phyloP scores from a whole-genome alignment of 1,284 basidiomycete genomes.

The Boletus sp. region DNA sequence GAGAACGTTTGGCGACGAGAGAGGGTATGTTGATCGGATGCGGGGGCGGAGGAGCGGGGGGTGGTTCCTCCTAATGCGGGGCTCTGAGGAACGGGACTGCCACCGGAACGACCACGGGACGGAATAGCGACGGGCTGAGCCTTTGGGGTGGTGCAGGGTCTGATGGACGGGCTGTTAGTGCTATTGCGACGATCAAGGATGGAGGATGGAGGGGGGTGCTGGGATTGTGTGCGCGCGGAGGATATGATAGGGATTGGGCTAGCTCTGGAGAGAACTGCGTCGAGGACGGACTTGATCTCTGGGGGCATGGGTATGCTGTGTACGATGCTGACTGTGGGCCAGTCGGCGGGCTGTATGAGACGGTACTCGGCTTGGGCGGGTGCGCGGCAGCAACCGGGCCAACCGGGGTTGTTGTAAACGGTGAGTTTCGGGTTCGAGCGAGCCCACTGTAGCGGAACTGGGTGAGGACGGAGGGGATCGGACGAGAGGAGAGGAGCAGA shows the following conservation, averaged over 20 bases:
- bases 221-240: slow-evolving; percentile 33
- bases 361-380: slow-evolving; percentile 60
- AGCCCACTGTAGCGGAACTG: slow-evolving; percentile 60
- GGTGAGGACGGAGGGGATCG: slow-evolving; percentile 33
- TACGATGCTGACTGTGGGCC: slow-evolving; percentile 73
- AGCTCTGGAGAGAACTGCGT: slow-evolving; percentile 48
- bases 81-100: slow-evolving; percentile 37
- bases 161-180: slow-evolving; percentile 45
- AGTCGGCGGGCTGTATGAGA: slow-evolving; percentile 72
- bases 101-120: slow-evolving; percentile 37
- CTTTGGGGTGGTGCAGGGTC: slow-evolving; percentile 39
- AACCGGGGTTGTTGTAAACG: slow-evolving; percentile 69
- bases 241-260: slow-evolving; percentile 33
- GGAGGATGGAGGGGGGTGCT: slow-evolving; percentile 39
- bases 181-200: slow-evolving; percentile 55
- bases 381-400: slow-evolving; percentile 83
- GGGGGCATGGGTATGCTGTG: slow-evolving; percentile 69
- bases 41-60: slow-evolving; percentile 37
- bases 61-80: slow-evolving; percentile 31
- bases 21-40: slow-evolving; percentile 46
- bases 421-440: slow-evolving; percentile 56
- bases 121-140: slow-evolving; percentile 39
- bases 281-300: slow-evolving; percentile 68
- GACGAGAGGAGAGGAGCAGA: slow-evolving; percentile 40
- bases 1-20: slow-evolving; percentile 52